A percentile compares a stretch with the other conserved stretches of the same genome.
phyloP scores from a whole-genome alignment of 2,329 filamentous ascomycete genomes.

The Amylocarpus encephaloides region DNA sequence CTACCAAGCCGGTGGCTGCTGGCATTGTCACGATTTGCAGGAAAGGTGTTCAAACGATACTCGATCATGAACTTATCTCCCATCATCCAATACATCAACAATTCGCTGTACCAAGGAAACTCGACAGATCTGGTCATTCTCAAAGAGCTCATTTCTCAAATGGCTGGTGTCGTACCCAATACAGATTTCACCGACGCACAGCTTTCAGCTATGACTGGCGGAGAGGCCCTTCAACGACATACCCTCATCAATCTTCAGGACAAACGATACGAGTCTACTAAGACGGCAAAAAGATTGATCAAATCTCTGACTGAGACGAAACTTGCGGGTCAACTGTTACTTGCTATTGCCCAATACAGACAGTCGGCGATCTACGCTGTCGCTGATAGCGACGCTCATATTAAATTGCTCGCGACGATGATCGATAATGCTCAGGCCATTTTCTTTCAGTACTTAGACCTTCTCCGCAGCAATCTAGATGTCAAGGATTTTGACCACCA shows the following conservation, averaged over 20 bases:
- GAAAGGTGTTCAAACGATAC: slow-evolving; percentile 83
- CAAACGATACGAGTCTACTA: slow-evolving; percentile 67
- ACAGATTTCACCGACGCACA: slow-evolving; percentile 85
- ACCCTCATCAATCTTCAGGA: slow-evolving; percentile 77
- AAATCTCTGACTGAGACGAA: slow-evolving; percentile 70
- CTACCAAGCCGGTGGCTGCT: slow-evolving; percentile 89
- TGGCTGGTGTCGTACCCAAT: slow-evolving; percentile 88
- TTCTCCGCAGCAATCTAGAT: slow-evolving; percentile 73
- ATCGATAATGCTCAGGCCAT: slow-evolving; percentile 86
- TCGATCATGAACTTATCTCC: slow-evolving; percentile 76
- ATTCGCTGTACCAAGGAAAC: slow-evolving; percentile 75
- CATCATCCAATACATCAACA: slow-evolving; percentile 81
- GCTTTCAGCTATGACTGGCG: slow-evolving; percentile 81
- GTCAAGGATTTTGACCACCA: slow-evolving; percentile 69
- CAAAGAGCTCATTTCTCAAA: slow-evolving; percentile 81
- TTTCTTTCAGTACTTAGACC: slow-evolving; percentile 80
- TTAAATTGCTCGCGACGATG: slow-evolving; percentile 83
- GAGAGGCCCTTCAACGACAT: slow-evolving; percentile 69
- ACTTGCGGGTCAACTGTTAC: slow-evolving; percentile 75
- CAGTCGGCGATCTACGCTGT: slow-evolving; percentile 76
- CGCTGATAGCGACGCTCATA: slow-evolving; percentile 65
- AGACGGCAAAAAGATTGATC: slow-evolving; percentile 73
- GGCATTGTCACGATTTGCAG: slow-evolving; percentile 83
- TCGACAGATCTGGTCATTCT: slow-evolving; percentile 87
- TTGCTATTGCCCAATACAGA: slow-evolving; percentile 84